Evolutionary conservation across 2,329 filamentous ascomycete genomes (phyloP), one percentile per base, ranked within the genome.

Genomic region (Sporothrix brunneoviolacea): DNA sequence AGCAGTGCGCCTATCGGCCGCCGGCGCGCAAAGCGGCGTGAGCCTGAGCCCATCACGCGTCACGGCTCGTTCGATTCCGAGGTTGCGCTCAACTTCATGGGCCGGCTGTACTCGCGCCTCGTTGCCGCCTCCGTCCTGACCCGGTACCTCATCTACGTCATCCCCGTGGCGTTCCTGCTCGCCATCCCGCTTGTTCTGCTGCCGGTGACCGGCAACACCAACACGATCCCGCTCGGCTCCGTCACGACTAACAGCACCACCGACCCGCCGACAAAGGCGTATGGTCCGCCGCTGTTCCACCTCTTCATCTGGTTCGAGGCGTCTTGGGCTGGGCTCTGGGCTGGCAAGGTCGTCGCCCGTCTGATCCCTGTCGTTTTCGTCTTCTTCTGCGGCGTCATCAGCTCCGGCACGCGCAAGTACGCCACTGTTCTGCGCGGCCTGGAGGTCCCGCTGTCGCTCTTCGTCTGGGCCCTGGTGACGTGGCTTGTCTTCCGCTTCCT

Each of bases 281-380:
- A 59, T 12, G 75, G 74, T 1, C 73, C 78, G 8, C 69, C 73
- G 4, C 70, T 85, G 9, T 79, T 83, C 59, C 65, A 75, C 43
- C 71, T 88, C 42, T 86, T 86, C 59, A 68, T 84, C 42, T 86
- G 83, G 84, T 75, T 87, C 57, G 79, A 86, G 61, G 72, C 84
- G 46, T 73, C 83, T 32, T 88, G 84, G 84, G 66, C 83, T 35
- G 73, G 76, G 8, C 72, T 86, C 10, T 88, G 84, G 84, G 69
- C 73, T 16, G 81, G 77, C 57, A 88, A 87, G 67, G 66, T 85
- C 38, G 71, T 81, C 10, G 79, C 83, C 13, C 79, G 80, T 63
- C 61, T 77, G 15, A 61, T 85, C 3, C 83, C 84, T 0, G 65
- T 70, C 35, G 56, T 79, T 47, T 87, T 87, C 65, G 82, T 86